Base-by-base conservation (phyloP, 2,329 filamentous ascomycete species). In the Aureobasidium mangrovei region DNA sequence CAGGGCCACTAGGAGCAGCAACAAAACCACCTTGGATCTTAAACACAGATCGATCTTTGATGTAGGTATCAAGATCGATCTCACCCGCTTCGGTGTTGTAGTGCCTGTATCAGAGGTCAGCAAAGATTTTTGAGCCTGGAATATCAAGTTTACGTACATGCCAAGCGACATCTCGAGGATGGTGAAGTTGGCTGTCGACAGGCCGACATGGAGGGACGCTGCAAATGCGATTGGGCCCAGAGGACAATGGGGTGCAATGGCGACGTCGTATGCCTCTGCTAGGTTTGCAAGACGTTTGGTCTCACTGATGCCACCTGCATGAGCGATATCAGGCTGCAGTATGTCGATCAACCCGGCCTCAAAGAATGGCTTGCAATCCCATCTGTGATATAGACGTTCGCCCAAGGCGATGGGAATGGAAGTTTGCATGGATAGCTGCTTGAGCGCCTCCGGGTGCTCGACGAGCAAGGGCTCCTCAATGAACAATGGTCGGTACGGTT, bases 101-200 rank as follows among this genome's bases (percentile, higher is more conserved):
- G 65, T 91, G 87, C 18, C 18, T 18, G 18, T 18, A 18, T 18
- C 18, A 18, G 18, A 18, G 18, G 18, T 18, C 18, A 18, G 18
- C 18, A 18, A 18, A 18, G 18, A 18, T 18, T 18, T 18, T 18
- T 18, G 18, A 18, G 18, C 18, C 18, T 18, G 18, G 18, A 18
- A 18, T 18, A 18, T 18, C 18, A 18, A 18, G 18, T 18, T 18
- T 18, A 18, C 18, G 18, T 18, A 18, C 61, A 91, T 90, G 0
- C 86, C 86, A 31, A 89, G 63, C 52, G 82, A 84, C 86, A 89
- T 89, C 67, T 90, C 86, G 63, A 87, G 82, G 32, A 90, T 89
- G 0, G 77, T 79, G 64, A 85, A 88, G 66, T 85, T 89, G 24
- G 76, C 76, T 24, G 72, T 80, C 7, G 69, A 72, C 24, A 78